Conservation (phyloP, 768 basidiomycete genomes). For the Tulasnella sp. region DNA sequence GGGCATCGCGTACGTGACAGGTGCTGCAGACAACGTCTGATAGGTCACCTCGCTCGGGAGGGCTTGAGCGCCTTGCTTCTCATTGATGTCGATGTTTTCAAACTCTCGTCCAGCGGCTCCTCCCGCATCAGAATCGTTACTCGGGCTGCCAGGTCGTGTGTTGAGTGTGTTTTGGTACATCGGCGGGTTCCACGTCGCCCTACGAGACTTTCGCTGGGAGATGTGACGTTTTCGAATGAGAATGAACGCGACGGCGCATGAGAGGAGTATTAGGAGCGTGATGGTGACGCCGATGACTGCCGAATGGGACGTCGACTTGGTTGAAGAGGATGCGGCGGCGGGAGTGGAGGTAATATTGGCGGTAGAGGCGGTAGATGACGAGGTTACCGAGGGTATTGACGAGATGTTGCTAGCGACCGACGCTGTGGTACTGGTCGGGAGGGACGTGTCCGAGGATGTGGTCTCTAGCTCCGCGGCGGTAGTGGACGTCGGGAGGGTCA, state of each 20-base stretch:
- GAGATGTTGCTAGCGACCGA: neutral
- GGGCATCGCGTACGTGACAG: neutral
- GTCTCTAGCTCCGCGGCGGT: neutral
- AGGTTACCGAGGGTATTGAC: neutral
- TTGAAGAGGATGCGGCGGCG: neutral
- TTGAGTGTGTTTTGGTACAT: neutral
- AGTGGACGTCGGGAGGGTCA: neutral
- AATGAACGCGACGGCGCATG: neutral
- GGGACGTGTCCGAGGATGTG: neutral
- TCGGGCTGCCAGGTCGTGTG: neutral
- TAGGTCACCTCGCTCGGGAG: neutral
- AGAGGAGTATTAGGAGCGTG: slow-evolving; percentile 3
- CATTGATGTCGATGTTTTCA: slow-evolving; percentile 13
- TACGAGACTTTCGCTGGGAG: neutral
- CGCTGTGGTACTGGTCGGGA: neutral
- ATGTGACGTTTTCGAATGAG: neutral
- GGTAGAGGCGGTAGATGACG: neutral
- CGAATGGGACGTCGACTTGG: neutral
- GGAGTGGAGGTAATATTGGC: neutral
- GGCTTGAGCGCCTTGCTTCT: slow-evolving; percentile 9
- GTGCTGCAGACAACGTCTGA: neutral
- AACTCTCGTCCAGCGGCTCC: slow-evolving; percentile 2
- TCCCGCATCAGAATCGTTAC: neutral
- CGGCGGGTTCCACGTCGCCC: slow-evolving; percentile 10
- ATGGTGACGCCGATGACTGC: slow-evolving; percentile 12